Base-by-base conservation (phyloP, 306 rosid species). In the Parietaria judaica region DNA sequence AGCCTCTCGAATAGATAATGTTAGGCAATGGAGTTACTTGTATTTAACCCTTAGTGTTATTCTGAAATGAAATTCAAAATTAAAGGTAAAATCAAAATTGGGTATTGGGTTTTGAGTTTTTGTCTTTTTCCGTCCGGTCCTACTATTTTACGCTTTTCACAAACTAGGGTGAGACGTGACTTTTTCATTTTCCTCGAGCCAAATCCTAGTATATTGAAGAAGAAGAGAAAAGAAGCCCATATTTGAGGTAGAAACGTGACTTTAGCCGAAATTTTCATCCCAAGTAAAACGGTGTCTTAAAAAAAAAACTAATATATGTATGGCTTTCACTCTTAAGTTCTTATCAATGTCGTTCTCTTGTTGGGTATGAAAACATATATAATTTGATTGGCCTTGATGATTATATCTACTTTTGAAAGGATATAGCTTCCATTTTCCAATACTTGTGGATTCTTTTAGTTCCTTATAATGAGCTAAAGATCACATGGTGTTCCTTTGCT, bases 321-420 rank as follows among this genome's bases (percentile, higher is more conserved):
- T n/a, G 64, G 43, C 38, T 43, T 43, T 14, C 7, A 34, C 51
- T 12, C 8, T 45, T 23, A 6, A 15, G 39, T 60, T 15, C 10
- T 10, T 3, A 44, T 41, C 64, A 45, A 44, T 43, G 64, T 60
- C 52, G n/a, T 44, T 60, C 7, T 14, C 36, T 60, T 60, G 64
- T 60, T 44, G 50, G 64, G 64, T 41, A 43, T 51, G 10, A 9
- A 17, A 14, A 10, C 38, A 60, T n/a, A 44, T 14, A 55, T 14
- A 45, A 43, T 15, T 16, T 7, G 60, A 15, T 16, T 39, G 13
- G 50, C 13, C 7, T 60, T 41, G 52, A 51, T 36, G 37, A 14
- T 60, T n/a, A 39, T 41, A 41, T 41, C 9, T 41, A 1, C 36
- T 36, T 7, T 2, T 11, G 12, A 23, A 23, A 23, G 2, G 31